Evolutionary conservation across 768 basidiomycete genomes (phyloP), one percentile per base, ranked within the genome.

Genomic region (Boletellus ananiceps): DNA sequence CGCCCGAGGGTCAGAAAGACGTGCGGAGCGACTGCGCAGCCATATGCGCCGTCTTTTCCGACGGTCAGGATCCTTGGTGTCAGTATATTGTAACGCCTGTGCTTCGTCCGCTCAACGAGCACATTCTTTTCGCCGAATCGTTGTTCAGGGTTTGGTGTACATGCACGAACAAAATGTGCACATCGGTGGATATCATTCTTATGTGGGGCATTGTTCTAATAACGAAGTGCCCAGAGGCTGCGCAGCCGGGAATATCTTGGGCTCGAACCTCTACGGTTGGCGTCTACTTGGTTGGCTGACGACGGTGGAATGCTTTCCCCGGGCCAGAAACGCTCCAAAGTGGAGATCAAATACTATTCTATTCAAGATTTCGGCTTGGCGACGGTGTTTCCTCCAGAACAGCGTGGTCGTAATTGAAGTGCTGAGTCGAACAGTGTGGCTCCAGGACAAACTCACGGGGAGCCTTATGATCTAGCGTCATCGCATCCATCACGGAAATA

Each of bases 331-430:
- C 66, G 68, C 0, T 69, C 65, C 0, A 40, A 54, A 7, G 54
- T 44, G 2, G 61, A 70, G 3, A 56, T 58, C 1, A 62, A 41
- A 13, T 29, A 6, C n/a, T n/a, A n/a, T n/a, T n/a, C n/a, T n/a
- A n/a, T n/a, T n/a, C n/a, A 69, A 21, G 71, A 71, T 49, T 71
- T 74, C 33, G 70, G 68, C 0, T 19, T 70, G 4, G 70, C 71
- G 0, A 51, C 56, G 0, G 47, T 44, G 4, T 71, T 65, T 27
- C 31, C 25, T 7, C 64, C 69, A 0, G 37, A 5, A 0, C 32
- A 54, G 18, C 1, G 2, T n/a, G n/a, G n/a, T n/a, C n/a, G n/a
- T n/a, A n/a, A n/a, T n/a, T n/a, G n/a, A n/a, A n/a, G n/a, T n/a
- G n/a, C n/a, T n/a, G n/a, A 53, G 59, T 1, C 59, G 61, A 32